Conservation (phyloP, 164 flowering plant genomes). For the Houttuynia cordata region DNA sequence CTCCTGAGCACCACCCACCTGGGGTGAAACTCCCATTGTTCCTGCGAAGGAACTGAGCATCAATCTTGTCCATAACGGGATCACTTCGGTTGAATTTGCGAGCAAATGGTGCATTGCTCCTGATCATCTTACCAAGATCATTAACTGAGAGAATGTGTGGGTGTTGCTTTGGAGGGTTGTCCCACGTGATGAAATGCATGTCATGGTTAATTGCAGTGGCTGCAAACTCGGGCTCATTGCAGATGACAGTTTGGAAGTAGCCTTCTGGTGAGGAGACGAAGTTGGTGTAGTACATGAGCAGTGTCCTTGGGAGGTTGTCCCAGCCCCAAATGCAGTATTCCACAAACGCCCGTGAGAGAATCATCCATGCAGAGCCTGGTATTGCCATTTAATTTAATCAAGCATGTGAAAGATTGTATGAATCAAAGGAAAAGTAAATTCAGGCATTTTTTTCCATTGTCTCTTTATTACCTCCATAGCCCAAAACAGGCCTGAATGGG, state of each 20-base stretch:
- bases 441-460: too few relatives aligned
- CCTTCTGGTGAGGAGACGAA: constrained; percentile 86
- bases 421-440: too few relatives aligned
- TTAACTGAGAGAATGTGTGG: constrained; percentile 51
- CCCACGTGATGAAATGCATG: constrained; percentile 80
- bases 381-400: neutral
- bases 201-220: constrained; percentile 58
- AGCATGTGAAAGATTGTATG: neutral
- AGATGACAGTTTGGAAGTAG: constrained; percentile 74
- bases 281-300: constrained; percentile 82
- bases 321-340: constrained; percentile 75
- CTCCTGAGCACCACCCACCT: constrained; percentile 80
- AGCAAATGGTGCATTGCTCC: constrained; percentile 61
- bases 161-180: constrained; percentile 67
- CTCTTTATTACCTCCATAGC: too few relatives aligned
- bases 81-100: constrained; percentile 53
- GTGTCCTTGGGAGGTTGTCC: constrained; percentile 78
- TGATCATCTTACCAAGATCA: constrained; percentile 46
- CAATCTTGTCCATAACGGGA: constrained; percentile 53
- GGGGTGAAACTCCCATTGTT: constrained; percentile 51
- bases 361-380: constrained; percentile 89
- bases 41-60: constrained; percentile 38
- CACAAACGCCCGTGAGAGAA: constrained; percentile 57
- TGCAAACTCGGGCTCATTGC: constrained; percentile 59
- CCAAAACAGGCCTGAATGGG: too few relatives aligned